Conservation (phyloP, 768 basidiomycete genomes). For the Lentinula guzmanii region DNA sequence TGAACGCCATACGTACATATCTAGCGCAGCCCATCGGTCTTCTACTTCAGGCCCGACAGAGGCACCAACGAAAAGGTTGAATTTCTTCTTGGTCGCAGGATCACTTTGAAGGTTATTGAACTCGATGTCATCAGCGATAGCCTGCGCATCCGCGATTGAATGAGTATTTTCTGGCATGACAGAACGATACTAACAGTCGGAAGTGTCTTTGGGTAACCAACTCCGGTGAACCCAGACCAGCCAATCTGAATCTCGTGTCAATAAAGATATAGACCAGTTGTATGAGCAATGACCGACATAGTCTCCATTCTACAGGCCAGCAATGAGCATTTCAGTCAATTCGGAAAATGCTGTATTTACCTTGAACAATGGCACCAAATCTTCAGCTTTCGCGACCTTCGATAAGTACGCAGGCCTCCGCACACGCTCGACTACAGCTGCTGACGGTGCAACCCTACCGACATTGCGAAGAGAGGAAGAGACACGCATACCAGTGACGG, state of each 20-base stretch:
- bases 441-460: conserved; percentile 17
- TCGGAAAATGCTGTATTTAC: conserved; percentile 12
- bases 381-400: conserved; percentile 29
- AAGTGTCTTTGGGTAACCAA: conserved; percentile 41
- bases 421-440: conserved; percentile 36
- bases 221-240: conserved; percentile 46
- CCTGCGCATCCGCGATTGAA: conserved; percentile 16
- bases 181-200: conserved; percentile 28
- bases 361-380: conserved; percentile 37
- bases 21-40: conserved; percentile 39
- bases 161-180: neutral
- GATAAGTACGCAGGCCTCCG: conserved; percentile 30
- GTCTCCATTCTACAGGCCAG: conserved; percentile 30
- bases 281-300: conserved; percentile 27
- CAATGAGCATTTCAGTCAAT: neutral
- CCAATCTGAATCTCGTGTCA: conserved; percentile 30
- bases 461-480: conserved; percentile 24
- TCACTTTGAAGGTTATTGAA: conserved; percentile 36
- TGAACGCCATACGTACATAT: conserved; percentile 28
- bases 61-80: conserved; percentile 44
- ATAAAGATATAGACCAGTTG: neutral
- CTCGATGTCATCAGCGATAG: conserved; percentile 40
- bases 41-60: conserved; percentile 44
- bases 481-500: conserved; percentile 19
- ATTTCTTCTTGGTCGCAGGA: conserved; percentile 36